Evolutionary conservation across 2,329 filamentous ascomycete genomes (phyloP).

Genomic region (Aspergillus niger): DNA sequence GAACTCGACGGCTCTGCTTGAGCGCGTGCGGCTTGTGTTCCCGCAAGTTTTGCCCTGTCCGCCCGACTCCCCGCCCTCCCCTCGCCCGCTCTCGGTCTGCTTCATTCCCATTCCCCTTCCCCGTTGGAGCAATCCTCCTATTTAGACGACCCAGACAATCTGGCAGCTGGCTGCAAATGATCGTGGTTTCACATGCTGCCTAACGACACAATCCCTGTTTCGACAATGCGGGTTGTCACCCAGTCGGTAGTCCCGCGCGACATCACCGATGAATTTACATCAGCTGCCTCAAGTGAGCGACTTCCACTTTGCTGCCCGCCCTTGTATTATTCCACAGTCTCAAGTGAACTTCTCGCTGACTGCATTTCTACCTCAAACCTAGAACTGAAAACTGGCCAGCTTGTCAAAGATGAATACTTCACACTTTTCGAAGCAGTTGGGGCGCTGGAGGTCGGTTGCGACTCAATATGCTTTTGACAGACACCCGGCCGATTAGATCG

Average conservation of each 20-base stretch:
- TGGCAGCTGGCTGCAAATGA: slow-evolving; percentile 30
- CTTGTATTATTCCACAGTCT: background rate
- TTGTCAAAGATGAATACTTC: slow-evolving; percentile 92
- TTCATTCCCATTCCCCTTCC: slow-evolving; percentile 9
- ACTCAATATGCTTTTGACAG: background rate
- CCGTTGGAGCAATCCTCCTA: slow-evolving; percentile 3
- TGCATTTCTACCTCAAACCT: background rate
- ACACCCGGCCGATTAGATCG: background rate
- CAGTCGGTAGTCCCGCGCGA: slow-evolving; percentile 49
- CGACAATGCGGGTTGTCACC: slow-evolving; percentile 35
- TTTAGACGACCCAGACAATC: slow-evolving; percentile 18
- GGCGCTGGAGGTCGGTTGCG: slow-evolving; percentile 58
- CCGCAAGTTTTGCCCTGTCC: slow-evolving; percentile 26
- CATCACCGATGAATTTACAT: slow-evolving; percentile 58
- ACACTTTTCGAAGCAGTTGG: slow-evolving; percentile 93
- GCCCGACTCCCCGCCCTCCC: slow-evolving; percentile 24
- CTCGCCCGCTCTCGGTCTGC: slow-evolving; percentile 18
- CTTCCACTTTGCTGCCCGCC: background rate
- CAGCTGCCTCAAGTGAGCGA: slow-evolving; percentile 52
- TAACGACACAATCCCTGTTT: slow-evolving; percentile 35
- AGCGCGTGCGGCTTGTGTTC: slow-evolving; percentile 10
- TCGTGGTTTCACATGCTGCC: slow-evolving; percentile 33
- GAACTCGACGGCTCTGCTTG: slow-evolving; percentile 4
- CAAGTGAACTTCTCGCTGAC: slow-evolving; percentile 3
- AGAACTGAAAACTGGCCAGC: slow-evolving; percentile 77